Percentiles rank a stretch among this genome's conserved stretches.
Conservation (phyloP, 352 stramenopile species). For the Phytophthora citricola region DNA sequence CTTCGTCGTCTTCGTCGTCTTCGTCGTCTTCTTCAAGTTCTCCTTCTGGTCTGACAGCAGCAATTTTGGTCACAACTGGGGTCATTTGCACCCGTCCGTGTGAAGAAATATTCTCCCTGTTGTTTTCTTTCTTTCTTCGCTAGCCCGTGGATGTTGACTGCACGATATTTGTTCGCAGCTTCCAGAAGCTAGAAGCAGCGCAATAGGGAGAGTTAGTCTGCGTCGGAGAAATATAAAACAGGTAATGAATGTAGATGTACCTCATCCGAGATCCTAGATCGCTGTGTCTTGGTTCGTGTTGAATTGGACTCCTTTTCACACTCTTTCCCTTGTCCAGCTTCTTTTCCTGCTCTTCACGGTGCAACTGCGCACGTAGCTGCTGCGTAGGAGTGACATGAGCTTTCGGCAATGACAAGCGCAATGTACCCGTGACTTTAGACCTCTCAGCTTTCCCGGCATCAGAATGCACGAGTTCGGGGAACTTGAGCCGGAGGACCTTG, state of each 20-base stretch:
- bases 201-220: not conserved
- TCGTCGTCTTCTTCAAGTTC: slow-evolving; percentile 20
- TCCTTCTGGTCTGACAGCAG: slow-evolving; percentile 1
- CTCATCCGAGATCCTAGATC: slow-evolving; percentile 38
- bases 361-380: slow-evolving; percentile 44
- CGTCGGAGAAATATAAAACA: not conserved
- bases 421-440: slow-evolving; percentile 57
- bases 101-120: slow-evolving; percentile 13
- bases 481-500: slow-evolving; percentile 82
- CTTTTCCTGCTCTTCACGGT: slow-evolving; percentile 42
- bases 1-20: slow-evolving; percentile 14
- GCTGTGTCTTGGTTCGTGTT: not conserved
- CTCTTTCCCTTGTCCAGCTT: not conserved
- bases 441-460: slow-evolving; percentile 60
- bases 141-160: slow-evolving; percentile 36
- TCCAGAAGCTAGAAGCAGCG: slow-evolving; percentile 23
- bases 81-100: slow-evolving; percentile 21
- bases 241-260: slow-evolving; percentile 7
- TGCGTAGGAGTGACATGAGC: slow-evolving; percentile 49
- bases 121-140: slow-evolving; percentile 23
- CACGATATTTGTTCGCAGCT: slow-evolving; percentile 17
- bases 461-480: slow-evolving; percentile 64
- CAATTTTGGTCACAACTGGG: slow-evolving; percentile 35
- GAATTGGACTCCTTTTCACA: slow-evolving; percentile 11
- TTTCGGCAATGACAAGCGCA: slow-evolving; percentile 65